Conservation (phyloP, 345 rosid species). For the Brassica carinata region DNA sequence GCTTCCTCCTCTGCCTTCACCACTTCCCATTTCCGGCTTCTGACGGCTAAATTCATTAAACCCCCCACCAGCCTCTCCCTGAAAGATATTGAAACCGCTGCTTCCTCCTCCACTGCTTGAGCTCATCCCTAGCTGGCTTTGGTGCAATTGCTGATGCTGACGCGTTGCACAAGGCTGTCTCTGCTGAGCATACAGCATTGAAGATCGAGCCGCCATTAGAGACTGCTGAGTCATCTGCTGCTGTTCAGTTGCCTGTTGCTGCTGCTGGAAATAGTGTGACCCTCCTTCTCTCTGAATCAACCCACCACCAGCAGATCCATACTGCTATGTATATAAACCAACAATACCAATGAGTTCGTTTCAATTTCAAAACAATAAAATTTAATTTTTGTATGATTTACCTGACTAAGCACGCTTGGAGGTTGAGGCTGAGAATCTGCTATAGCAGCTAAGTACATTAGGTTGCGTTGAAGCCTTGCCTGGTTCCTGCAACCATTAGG, state of each 20-base stretch:
- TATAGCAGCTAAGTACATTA: constrained; percentile 97
- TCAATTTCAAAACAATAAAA: not conserved
- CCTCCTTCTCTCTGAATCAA: constrained; percentile 70
- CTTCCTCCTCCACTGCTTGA: constrained; percentile 71
- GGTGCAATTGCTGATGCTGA: constrained; percentile 90
- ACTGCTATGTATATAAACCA: constrained; percentile 47
- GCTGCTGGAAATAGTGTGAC: constrained; percentile 78
- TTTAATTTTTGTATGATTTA: constrained; percentile 4
- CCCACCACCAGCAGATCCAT: constrained; percentile 61
- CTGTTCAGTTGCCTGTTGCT: constrained; percentile 80
- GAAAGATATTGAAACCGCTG: constrained; percentile 48
- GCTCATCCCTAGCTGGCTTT: constrained; percentile 88
- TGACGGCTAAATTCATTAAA: constrained; percentile 83
- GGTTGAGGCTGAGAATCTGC: constrained; percentile 99
- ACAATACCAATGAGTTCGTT: not conserved
- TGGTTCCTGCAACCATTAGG: constrained; percentile 66
- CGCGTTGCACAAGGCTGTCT: constrained; percentile 59
- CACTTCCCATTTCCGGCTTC: constrained; percentile 77
- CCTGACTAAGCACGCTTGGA: constrained; percentile 83
- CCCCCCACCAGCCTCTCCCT: constrained; percentile 47
- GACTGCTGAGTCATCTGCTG: constrained; percentile 89
- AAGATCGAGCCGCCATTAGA: constrained; percentile 84
- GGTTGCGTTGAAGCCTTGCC: constrained; percentile 92
- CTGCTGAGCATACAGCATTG: constrained; percentile 77
- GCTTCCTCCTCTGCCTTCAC: constrained; percentile 84